Conservation (phyloP, 768 basidiomycete species). For the Mycena maculata region DNA sequence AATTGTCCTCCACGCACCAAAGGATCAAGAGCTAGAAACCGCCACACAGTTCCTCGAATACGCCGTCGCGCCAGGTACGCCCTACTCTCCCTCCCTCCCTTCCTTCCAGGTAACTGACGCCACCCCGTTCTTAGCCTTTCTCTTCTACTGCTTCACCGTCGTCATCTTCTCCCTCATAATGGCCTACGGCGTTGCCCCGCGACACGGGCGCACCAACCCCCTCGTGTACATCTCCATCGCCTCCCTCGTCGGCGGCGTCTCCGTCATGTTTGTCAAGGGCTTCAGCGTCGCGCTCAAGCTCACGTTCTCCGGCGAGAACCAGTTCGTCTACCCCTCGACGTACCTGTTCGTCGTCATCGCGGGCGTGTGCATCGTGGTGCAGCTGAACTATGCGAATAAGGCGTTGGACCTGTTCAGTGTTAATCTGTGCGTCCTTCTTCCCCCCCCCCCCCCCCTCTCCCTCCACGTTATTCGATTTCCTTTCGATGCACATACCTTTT, state of each 20-base stretch:
- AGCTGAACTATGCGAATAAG: slow-evolving; percentile 98
- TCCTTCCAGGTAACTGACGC: background rate
- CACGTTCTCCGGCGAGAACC: slow-evolving; percentile 92
- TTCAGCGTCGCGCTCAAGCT: slow-evolving; percentile 97
- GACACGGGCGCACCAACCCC: slow-evolving; percentile 88
- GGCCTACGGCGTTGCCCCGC: slow-evolving; percentile 88
- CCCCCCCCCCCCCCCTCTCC: too few species aligned
- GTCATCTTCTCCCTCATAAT: slow-evolving; percentile 84
- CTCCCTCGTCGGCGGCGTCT: slow-evolving; percentile 93
- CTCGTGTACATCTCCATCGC: slow-evolving; percentile 96
- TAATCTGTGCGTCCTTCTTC: slow-evolving; percentile 85
- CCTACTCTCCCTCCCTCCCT: background rate
- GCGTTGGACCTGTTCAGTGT: slow-evolving; percentile 96
- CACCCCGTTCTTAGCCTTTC: slow-evolving; percentile 69
- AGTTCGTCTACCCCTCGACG: slow-evolving; percentile 93
- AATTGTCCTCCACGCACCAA: slow-evolving; percentile 95
- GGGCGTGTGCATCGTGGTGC: slow-evolving; percentile 86
- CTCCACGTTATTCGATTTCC: background rate
- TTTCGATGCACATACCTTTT: slow-evolving; percentile 4
- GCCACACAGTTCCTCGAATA: slow-evolving; percentile 94
- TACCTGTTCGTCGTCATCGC: slow-evolving; percentile 92
- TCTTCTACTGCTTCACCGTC: slow-evolving; percentile 90
- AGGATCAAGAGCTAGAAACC: slow-evolving; percentile 91
- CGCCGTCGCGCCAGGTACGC: slow-evolving; percentile 87
- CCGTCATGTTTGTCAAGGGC: slow-evolving; percentile 98